Evolutionary conservation across 2,329 filamentous ascomycete species (phyloP), one percentile per base, ranked within the genome.

Genomic region (Monosporascus ibericus): DNA sequence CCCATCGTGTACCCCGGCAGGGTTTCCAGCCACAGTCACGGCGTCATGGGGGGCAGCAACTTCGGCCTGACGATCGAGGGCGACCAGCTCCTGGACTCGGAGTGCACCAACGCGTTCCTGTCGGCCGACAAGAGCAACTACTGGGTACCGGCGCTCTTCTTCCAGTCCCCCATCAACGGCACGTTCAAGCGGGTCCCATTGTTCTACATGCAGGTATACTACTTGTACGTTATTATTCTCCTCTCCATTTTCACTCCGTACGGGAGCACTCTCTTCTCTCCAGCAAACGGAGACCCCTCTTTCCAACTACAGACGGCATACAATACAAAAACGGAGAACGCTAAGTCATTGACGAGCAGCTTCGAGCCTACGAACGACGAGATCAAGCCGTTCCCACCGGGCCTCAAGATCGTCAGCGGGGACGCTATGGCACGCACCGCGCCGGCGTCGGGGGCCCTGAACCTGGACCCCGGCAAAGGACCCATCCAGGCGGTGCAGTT

Each of bases 61-160:
- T 81, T 85, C 57, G 71, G 71, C 48, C 67, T 77, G 54, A 69
- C 65, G 27, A 68, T 74, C 37, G 72, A 69, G 30, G 74, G 68
- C 60, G 70, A 73, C 3, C 65, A 72, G 46, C 70, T 86, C 17
- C 66, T 72, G 17, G 57, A 61, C 1, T 77, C 77, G 18, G 67
- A 71, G 37, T 85, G 82, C 66, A 84, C 81, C 0, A 81, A 78
- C 18, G 85, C 81, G 61, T 74, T 70, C 7, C 76, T 85, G 34
- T 73, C 68, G 27, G 71, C 82, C 63, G 82, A 86, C 64, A 77
- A 78, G 59, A 85, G 81, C 22, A 77, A 75, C 4, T 86, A 86
- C 67, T 86, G 81, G 78, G 75, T 76, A n/a, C 82, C 81, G 2
- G 70, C 75, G 30, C 63, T 85, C 54, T 82, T 84, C 67, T 85